Conservation (phyloP, 1,139 yeast species). For the Suhomyces bolitotheri region DNA sequence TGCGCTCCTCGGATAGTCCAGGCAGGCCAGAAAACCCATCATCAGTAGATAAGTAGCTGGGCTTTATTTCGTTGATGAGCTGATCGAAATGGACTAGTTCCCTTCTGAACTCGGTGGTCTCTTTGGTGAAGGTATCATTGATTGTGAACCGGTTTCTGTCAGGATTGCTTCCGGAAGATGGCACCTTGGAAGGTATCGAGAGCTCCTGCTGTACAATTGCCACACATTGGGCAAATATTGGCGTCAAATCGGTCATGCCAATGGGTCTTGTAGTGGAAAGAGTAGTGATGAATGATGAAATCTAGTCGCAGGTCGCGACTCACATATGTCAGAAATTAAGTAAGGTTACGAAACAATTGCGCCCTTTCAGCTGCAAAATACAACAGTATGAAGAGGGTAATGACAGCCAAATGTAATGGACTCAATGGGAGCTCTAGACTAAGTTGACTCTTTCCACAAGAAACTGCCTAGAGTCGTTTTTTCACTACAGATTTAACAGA, state of each 20-base stretch:
- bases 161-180: conserved; percentile 11
- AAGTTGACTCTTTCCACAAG: no score
- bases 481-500: no score
- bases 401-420: no score
- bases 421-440: no score
- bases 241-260: conserved; percentile 55
- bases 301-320: no score
- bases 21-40: conserved; percentile 19
- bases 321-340: no score
- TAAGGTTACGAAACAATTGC: no score
- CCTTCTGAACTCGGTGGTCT: conserved; percentile 46
- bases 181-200: conserved; percentile 12
- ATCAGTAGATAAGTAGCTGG: conserved; percentile 45
- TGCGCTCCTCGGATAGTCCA: conserved; percentile 43
- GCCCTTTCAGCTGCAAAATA: no score
- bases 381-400: no score
- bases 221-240: conserved; percentile 51
- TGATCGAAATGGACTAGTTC: conserved; percentile 40
- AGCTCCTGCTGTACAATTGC: conserved; percentile 40
- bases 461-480: no score
- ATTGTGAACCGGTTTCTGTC: conserved; percentile 18
- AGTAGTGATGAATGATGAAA: no score
- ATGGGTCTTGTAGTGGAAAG: conserved; percentile 1
- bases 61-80: conserved; percentile 41
- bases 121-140: conserved; percentile 54